Evolutionary conservation across 2,329 filamentous ascomycete genomes (phyloP).

Genomic region (Curvularia lunata): DNA sequence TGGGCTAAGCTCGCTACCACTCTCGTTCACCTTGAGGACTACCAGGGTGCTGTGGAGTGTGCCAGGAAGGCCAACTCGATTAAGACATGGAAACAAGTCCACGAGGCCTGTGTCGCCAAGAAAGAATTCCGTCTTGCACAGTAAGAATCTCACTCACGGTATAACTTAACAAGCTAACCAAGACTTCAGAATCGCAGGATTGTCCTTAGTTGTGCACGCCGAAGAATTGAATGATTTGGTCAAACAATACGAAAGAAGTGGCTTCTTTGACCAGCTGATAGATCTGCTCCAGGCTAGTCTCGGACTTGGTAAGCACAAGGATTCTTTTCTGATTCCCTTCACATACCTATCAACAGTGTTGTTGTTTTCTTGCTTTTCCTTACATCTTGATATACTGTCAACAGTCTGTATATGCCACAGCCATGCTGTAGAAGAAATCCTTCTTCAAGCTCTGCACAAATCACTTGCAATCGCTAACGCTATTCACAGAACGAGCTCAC

Average conservation of each 20-base stretch:
- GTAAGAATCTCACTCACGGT: too few relatives aligned
- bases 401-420: background rate
- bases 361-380: background rate
- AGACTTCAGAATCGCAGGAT: slow-evolving; percentile 97
- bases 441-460: too few relatives aligned
- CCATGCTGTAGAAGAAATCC: too few relatives aligned
- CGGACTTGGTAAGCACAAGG: slow-evolving; percentile 67
- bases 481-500: slow-evolving; percentile 57
- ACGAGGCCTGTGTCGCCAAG: slow-evolving; percentile 93
- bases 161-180: too few relatives aligned
- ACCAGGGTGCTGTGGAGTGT: slow-evolving; percentile 96
- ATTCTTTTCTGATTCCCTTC: background rate
- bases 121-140: slow-evolving; percentile 99
- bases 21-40: slow-evolving; percentile 93
- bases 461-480: background rate
- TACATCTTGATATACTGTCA: background rate
- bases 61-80: slow-evolving; percentile 98
- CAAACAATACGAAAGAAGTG: slow-evolving; percentile 94
- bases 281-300: slow-evolving; percentile 91
- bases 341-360: too few relatives aligned
- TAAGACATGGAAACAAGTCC: slow-evolving; percentile 99
- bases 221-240: slow-evolving; percentile 93
- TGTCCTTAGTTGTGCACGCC: slow-evolving; percentile 96
- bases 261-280: slow-evolving; percentile 98
- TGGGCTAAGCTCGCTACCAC: slow-evolving; percentile 99